These are phyloP conservation scores for Myriosclerotinia duriaeana DNA, from an alignment of 2,329 filamentous ascomycete genomes.

Conservation along the genomic window DNA sequence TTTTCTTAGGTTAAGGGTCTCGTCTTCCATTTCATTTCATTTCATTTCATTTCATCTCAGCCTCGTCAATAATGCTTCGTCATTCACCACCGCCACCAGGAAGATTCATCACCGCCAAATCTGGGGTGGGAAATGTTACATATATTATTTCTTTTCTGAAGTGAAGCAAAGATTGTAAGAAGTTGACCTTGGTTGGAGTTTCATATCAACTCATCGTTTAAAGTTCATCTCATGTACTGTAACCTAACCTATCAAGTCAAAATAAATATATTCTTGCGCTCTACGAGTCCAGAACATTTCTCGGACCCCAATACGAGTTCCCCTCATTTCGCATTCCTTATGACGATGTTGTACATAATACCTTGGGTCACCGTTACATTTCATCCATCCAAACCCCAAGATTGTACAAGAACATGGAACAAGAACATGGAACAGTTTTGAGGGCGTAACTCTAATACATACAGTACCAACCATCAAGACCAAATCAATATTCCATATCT, in stretches of 20 bases:
- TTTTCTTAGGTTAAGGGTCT: slow-evolving; percentile 19
- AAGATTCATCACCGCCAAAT: too few species aligned
- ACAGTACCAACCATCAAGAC: not conserved
- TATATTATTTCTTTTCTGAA: too few species aligned
- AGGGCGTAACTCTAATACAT: too few species aligned
- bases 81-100: too few species aligned
- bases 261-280: too few species aligned
- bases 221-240: too few species aligned
- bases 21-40: slow-evolving; percentile 13
- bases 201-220: not conserved
- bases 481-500: not conserved
- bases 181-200: not conserved
- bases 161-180: slow-evolving; percentile 8
- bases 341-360: slow-evolving; percentile 5
- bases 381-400: not conserved
- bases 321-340: not conserved
- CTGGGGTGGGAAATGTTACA: not conserved
- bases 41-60: slow-evolving; percentile 20
- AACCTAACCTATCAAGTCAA: too few species aligned
- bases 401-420: not conserved
- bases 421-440: too few species aligned
- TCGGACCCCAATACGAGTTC: slow-evolving; percentile 2
- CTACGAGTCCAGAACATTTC: not conserved
- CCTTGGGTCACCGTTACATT: not conserved
- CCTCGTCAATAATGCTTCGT: not conserved